A percentile compares a stretch with the other conserved stretches of the same genome.
These are phyloP conservation scores for Aspergillus nanangensis DNA, from an alignment of 495 filamentous ascomycete genomes.

Conservation along the genomic window DNA sequence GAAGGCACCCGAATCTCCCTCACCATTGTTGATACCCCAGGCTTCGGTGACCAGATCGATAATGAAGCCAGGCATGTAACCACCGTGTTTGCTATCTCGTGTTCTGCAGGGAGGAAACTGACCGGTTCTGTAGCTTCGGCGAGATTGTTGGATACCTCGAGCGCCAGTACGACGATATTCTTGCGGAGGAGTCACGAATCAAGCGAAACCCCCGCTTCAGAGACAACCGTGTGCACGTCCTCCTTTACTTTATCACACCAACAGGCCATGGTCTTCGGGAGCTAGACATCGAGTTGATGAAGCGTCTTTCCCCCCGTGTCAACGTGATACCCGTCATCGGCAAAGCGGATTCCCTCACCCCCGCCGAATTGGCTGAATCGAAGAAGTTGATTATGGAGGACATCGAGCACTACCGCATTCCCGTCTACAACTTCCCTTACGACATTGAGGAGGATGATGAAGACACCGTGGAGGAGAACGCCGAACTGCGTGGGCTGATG, in stretches of 20 bases:
- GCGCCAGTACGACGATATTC: constrained; percentile 98
- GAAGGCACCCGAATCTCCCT: constrained; percentile 97
- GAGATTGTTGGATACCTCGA: constrained; percentile 98
- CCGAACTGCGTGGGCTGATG: constrained; percentile 94
- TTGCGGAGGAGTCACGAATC: constrained; percentile 98
- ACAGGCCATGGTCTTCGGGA: constrained; percentile 98
- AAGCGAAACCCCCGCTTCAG: constrained; percentile 99
- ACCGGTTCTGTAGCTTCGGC: constrained; percentile 62
- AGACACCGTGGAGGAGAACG: constrained; percentile 98
- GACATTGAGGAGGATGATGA: constrained; percentile 99
- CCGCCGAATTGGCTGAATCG: constrained; percentile 92
- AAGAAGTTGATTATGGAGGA: constrained; percentile 99
- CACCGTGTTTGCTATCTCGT: constrained; percentile 1
- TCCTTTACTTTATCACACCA: constrained; percentile 98
- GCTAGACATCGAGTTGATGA: constrained; percentile 99
- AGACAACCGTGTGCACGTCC: constrained; percentile 95
- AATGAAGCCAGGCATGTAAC: constrained; percentile 86
- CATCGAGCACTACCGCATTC: constrained; percentile 99
- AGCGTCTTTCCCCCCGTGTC: constrained; percentile 93
- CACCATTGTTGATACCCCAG: constrained; percentile 97
- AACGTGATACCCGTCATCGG: constrained; percentile 99
- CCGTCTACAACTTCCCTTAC: constrained; percentile 99
- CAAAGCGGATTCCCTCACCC: constrained; percentile 95
- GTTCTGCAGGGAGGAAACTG: constrained; percentile 13
- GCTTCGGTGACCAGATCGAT: constrained; percentile 98